Conservation (phyloP, 2,329 filamentous ascomycete species). For the Calonectria hongkongensis region DNA sequence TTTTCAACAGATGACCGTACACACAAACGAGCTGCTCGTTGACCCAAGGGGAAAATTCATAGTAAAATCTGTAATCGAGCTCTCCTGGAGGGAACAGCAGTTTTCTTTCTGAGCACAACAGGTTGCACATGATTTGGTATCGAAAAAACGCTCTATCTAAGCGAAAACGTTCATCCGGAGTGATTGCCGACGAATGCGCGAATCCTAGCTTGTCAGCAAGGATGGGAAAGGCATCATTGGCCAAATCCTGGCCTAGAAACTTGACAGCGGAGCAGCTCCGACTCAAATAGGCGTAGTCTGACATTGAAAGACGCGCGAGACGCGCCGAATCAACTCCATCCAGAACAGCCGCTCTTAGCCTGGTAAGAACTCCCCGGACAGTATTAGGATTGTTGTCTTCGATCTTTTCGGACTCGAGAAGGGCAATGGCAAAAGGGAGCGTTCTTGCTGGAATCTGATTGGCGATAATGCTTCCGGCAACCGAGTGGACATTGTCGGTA, state of each 20-base stretch:
- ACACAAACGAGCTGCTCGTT: constrained; percentile 3
- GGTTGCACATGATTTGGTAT: constrained; percentile 10
- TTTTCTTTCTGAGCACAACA: not conserved
- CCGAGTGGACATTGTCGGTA: not conserved
- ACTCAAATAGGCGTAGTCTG: constrained; percentile 13
- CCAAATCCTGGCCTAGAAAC: constrained; percentile 3
- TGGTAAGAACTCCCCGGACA: not conserved
- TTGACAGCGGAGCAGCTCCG: not conserved
- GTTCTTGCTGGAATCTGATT: not conserved
- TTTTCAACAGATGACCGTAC: constrained; percentile 6
- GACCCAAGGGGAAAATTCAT: not conserved
- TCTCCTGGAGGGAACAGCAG: not conserved
- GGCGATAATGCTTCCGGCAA: not conserved
- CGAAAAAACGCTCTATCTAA: constrained; percentile 5
- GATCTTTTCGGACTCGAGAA: not conserved
- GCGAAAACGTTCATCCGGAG: not conserved
- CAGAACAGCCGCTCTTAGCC: not conserved
- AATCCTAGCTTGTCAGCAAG: not conserved
- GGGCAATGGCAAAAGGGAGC: not conserved
- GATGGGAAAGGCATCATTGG: not conserved
- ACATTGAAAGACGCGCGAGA: not conserved
- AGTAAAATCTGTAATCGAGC: not conserved
- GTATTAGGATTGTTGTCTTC: not conserved
- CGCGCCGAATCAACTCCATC: not conserved
- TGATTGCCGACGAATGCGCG: not conserved